Conservation (phyloP, 768 basidiomycete genomes). For the Macrocybe gigantea region DNA sequence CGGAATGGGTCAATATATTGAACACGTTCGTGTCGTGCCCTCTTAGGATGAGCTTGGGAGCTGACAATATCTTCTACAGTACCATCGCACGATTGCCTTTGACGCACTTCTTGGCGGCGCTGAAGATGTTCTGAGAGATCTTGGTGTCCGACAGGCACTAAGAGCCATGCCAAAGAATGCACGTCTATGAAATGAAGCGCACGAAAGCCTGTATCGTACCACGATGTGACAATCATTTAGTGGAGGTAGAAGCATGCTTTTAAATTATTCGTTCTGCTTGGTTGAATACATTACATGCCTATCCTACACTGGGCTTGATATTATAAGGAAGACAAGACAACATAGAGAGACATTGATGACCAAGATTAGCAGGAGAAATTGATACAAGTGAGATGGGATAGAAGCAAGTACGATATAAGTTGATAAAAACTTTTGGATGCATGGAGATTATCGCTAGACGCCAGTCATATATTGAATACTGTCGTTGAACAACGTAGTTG, state of each 20-base stretch:
- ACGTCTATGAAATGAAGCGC: constrained; percentile 36
- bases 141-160: constrained; percentile 64
- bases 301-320: not conserved
- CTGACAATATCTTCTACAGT: constrained; percentile 25
- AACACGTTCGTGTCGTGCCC: constrained; percentile 44
- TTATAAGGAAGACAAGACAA: not conserved
- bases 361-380: not conserved
- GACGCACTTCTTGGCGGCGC: constrained; percentile 72
- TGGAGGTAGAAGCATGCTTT: not conserved
- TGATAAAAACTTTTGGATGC: too few relatives aligned
- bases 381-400: not conserved
- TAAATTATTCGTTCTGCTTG: not conserved
- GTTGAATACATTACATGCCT: not conserved
- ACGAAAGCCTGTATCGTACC: not conserved
- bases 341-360: not conserved
- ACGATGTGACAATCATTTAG: constrained; percentile 1
- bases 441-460: constrained; percentile 9
- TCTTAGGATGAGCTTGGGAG: not conserved
- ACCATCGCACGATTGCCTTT: constrained; percentile 61
- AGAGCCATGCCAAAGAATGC: constrained; percentile 56
- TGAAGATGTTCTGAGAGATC: constrained; percentile 58
- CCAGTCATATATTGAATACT: constrained; percentile 23
- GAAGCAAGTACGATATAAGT: not conserved
- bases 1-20: constrained; percentile 70
- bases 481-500: constrained; percentile 13